Percentiles rank a stretch among this genome's conserved stretches.
phyloP scores from a whole-genome alignment of 164 flowering plant species.

The Vitis vinifera region ASM3070453v1 NC_081811.1:3594001-3594500 shows the following conservation, averaged over 20 bases:
- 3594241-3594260: background rate
- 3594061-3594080: slow-evolving; percentile 84
- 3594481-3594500: too few relatives aligned
- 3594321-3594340: too few relatives aligned
- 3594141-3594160: slow-evolving; percentile 13
- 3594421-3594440: too few relatives aligned
- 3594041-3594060: slow-evolving; percentile 84
- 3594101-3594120: slow-evolving; percentile 86
- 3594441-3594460: too few relatives aligned
- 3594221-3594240: background rate
- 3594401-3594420: too few relatives aligned
- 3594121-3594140: slow-evolving; percentile 74
- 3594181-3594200: background rate
- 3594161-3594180: background rate
- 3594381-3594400: too few relatives aligned
- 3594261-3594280: slow-evolving; percentile 66
- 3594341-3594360: too few relatives aligned
- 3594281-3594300: slow-evolving; percentile 26
- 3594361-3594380: too few relatives aligned
- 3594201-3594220: background rate
- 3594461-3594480: too few relatives aligned
- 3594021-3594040: slow-evolving; percentile 16
- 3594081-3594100: slow-evolving; percentile 89
- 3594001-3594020: slow-evolving; percentile 14
- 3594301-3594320: too few relatives aligned